Evolutionary conservation across 2,329 filamentous ascomycete genomes (phyloP), one percentile per base, ranked within the genome.

Genomic region (Phyllosticta ampelicida): DNA sequence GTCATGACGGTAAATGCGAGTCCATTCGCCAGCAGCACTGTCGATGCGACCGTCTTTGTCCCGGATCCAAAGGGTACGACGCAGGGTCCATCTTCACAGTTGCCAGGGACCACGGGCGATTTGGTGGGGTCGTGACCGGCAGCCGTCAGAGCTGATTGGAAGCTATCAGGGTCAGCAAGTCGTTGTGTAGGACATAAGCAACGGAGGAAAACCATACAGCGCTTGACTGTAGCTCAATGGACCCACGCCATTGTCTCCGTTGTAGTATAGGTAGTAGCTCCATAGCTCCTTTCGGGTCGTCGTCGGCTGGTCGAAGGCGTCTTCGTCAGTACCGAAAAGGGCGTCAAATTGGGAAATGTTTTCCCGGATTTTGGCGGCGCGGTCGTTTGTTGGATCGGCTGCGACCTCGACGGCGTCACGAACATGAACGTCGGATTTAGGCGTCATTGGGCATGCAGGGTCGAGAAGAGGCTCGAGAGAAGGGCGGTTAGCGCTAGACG

Each of bases 1-100:
- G 83, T 79, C 66, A 87, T 85, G 36, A 86, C 78, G 1, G 84
- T 83, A 66, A 88, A 88, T 16, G 79, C 83, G 58, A 87, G 82
- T 56, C 85, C 85, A 64, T 87, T 87, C 66, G 78, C 77, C 0
- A 86, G 73, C 8, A 87, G 73, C 3, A 87, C 82, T 56, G 87
- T 83, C 59, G 79, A 83, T 67, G 85, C 84, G 64, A 85, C 79
- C n/a, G 80, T 81, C 56, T 82, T 77, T 8, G 57, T 63, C 9
- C 61, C 61, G 0, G 36, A 56, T 48, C 60, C 61, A 56, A 60
- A 63, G 5, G 61, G 60, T 2, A 63, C 55, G 11, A 60, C 58
- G 53, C 60, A 62, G 0, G 53, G 58, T 5, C 59, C 60, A 29
- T 53, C 67, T 9, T 61, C 65, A 13, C 67, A 62, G 21, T 76